Evolutionary conservation across 108 stramenopile genomes (phyloP).

Genomic region (Conticribra guillardii): DNA sequence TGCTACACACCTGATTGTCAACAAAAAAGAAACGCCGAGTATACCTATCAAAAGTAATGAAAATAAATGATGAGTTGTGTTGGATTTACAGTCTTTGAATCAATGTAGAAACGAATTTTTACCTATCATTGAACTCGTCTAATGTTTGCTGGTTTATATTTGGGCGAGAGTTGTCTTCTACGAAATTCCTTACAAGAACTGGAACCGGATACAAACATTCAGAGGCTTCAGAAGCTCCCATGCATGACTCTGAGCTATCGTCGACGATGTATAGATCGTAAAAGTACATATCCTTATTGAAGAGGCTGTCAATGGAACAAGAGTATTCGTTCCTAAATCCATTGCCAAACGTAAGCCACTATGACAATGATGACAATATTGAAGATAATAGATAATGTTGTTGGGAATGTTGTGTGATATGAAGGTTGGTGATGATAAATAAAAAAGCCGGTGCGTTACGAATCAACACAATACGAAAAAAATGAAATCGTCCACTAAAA

Average conservation of each 20-base stretch:
- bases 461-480: too few relatives aligned
- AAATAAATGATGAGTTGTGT: too few relatives aligned
- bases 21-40: conserved; percentile 79
- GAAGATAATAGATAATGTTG: too few relatives aligned
- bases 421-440: too few relatives aligned
- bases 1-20: conserved; percentile 49
- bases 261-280: conserved; percentile 81
- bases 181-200: conserved; percentile 56
- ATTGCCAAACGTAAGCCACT: conserved; percentile 55
- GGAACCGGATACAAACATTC: conserved; percentile 69
- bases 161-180: conserved; percentile 28
- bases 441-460: too few relatives aligned
- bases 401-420: conserved; percentile 32
- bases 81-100: too few relatives aligned
- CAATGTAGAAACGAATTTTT: too few relatives aligned
- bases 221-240: not conserved
- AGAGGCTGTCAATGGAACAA: conserved; percentile 55
- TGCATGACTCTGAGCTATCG: conserved; percentile 40
- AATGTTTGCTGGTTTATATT: conserved; percentile 47
- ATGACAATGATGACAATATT: too few relatives aligned
- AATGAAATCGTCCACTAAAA: too few relatives aligned
- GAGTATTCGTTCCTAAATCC: conserved; percentile 39
- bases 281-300: conserved; percentile 58
- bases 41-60: too few relatives aligned
- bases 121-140: conserved; percentile 65